Evolutionary conservation across 2,329 filamentous ascomycete species (phyloP).

Genomic region (Trichophaea hybrida): DNA sequence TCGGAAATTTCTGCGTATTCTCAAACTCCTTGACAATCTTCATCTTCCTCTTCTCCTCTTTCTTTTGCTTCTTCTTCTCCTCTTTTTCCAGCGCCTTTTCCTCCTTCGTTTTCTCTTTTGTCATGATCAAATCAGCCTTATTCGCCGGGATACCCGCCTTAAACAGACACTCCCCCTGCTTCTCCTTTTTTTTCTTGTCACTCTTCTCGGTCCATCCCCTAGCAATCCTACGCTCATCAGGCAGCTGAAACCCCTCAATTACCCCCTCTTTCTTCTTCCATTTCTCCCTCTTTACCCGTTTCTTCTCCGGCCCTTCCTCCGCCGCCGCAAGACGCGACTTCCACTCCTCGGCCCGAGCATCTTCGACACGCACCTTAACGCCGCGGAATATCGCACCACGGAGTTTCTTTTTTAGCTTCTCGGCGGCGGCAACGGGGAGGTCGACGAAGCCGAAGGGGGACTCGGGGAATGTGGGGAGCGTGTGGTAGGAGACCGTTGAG

Average conservation of each 20-base stretch:
- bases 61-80: conserved; percentile 34
- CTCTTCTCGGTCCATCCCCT: conserved; percentile 71
- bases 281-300: conserved; percentile 32
- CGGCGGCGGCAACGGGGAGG: conserved; percentile 63
- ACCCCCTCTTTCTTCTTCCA: conserved; percentile 41
- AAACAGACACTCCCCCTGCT: conserved; percentile 53
- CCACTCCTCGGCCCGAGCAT: conserved; percentile 27
- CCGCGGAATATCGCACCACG: conserved; percentile 77
- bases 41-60: conserved; percentile 46
- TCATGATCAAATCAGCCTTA: conserved; percentile 28
- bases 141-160: conserved; percentile 62
- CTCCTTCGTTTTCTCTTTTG: conserved; percentile 33
- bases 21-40: conserved; percentile 77
- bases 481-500: conserved; percentile 64
- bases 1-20: conserved; percentile 67
- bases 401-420: conserved; percentile 82
- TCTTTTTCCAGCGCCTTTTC: conserved; percentile 31
- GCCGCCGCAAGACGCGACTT: conserved; percentile 30
- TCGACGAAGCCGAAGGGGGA: conserved; percentile 82
- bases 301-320: conserved; percentile 28
- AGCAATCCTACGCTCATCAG: conserved; percentile 64
- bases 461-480: conserved; percentile 75
- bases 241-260: conserved; percentile 55
- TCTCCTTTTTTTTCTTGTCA: conserved; percentile 33
- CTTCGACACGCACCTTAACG: conserved; percentile 68